Conservation (phyloP, 1,284 basidiomycete species). For the Ceratobasidium sp. region DNA sequence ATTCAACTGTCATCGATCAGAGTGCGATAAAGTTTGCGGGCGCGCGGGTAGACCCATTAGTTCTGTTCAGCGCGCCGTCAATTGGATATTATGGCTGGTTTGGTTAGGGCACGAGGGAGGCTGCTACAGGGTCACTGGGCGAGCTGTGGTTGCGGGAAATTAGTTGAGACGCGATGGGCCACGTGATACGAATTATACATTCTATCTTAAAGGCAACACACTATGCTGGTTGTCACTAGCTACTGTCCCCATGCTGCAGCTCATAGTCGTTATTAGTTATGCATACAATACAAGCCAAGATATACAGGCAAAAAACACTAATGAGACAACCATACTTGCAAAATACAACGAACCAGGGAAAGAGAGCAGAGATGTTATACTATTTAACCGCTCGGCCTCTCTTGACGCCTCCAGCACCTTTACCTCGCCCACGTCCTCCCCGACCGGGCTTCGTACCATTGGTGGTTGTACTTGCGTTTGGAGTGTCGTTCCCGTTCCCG, state of each 20-base stretch:
- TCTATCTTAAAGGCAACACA: no score
- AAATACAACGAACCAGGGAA: not conserved
- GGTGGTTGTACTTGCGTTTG: not conserved
- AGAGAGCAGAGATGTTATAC: not conserved
- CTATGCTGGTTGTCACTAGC: no score
- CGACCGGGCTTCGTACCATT: conserved; percentile 23
- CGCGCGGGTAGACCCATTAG: not conserved
- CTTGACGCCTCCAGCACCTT: conserved; percentile 33
- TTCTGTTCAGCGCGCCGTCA: not conserved
- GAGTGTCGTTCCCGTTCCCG: not conserved
- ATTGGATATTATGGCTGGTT: not conserved
- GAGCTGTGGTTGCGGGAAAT: no score
- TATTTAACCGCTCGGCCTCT: conserved; percentile 30
- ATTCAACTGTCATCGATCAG: not conserved
- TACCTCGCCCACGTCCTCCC: conserved; percentile 33
- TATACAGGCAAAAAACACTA: not conserved
- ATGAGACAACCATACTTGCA: conserved; percentile 3
- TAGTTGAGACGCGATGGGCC: no score
- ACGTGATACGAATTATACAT: not conserved
- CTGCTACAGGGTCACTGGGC: not conserved
- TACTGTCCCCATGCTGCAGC: not conserved
- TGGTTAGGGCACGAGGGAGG: not conserved
- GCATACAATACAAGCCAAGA: conserved; percentile 5
- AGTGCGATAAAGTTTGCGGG: not conserved
- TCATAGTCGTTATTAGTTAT: not conserved